Percentiles rank a stretch among this genome's conserved stretches.
Conservation (phyloP, 2,329 filamentous ascomycete species). For the Penicillium hesseltinei region DNA sequence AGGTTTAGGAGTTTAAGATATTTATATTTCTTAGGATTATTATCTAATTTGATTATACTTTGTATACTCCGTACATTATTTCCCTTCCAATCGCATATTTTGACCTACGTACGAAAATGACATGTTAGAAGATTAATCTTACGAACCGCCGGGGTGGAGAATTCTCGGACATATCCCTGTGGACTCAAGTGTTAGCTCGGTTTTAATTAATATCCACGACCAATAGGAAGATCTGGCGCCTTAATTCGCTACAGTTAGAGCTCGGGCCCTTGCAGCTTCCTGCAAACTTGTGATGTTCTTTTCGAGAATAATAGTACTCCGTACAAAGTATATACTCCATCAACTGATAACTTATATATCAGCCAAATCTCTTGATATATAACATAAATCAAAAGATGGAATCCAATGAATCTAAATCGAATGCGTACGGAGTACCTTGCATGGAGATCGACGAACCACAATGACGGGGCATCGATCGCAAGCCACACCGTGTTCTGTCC, state of each 20-base stretch:
- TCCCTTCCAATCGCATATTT: background rate
- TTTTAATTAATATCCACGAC: background rate
- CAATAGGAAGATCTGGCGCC: background rate
- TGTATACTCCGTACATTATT: background rate
- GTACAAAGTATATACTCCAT: background rate
- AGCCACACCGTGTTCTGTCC: slow-evolving; percentile 10
- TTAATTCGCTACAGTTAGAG: background rate
- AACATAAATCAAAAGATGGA: background rate
- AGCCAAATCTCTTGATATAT: too few species aligned
- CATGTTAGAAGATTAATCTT: background rate
- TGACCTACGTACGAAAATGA: slow-evolving; percentile 1
- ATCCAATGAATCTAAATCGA: background rate
- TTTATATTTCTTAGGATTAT: background rate
- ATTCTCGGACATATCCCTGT: background rate
- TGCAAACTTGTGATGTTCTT: background rate
- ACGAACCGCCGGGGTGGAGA: slow-evolving; percentile 18
- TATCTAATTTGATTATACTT: background rate
- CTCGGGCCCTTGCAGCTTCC: background rate
- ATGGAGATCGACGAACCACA: slow-evolving; percentile 17
- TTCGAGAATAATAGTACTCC: background rate
- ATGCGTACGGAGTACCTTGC: slow-evolving; percentile 10
- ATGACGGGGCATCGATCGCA: slow-evolving; percentile 6
- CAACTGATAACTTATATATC: too few species aligned
- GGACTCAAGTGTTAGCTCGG: background rate
- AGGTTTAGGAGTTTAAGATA: slow-evolving; percentile 6